Evolutionary conservation across 164 flowering plant species (phyloP).

Genomic region (Protea cynaroides): DNA sequence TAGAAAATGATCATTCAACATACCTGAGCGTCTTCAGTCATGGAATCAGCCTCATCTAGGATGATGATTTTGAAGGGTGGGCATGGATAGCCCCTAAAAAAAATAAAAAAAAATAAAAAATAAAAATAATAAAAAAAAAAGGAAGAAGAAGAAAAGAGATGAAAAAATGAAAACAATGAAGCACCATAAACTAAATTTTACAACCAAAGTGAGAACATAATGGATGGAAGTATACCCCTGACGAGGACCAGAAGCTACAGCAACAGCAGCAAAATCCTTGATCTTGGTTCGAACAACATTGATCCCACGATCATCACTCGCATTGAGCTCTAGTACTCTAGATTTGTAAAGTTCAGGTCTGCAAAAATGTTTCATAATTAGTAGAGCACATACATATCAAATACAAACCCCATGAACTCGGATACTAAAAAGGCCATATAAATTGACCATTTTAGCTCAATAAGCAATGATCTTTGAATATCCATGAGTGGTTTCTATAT

Average conservation of each 20-base stretch:
- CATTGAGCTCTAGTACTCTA: slow-evolving; percentile 94
- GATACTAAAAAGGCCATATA: too few relatives aligned
- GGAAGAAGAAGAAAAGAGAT: slow-evolving; percentile 4
- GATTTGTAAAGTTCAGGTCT: slow-evolving; percentile 95
- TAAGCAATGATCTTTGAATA: too few relatives aligned
- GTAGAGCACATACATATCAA: too few relatives aligned
- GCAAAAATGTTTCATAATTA: slow-evolving; percentile 8
- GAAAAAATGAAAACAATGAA: neutral
- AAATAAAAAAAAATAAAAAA: slow-evolving; percentile 5
- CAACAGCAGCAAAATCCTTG: slow-evolving; percentile 92
- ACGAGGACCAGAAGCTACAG: slow-evolving; percentile 68
- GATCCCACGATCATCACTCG: slow-evolving; percentile 99
- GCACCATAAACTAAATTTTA: neutral
- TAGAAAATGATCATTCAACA: slow-evolving; percentile 9
- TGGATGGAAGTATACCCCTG: slow-evolving; percentile 40
- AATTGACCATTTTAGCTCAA: too few relatives aligned
- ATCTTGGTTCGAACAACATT: slow-evolving; percentile 96
- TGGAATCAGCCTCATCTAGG: slow-evolving; percentile 97
- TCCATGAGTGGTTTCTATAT: too few relatives aligned
- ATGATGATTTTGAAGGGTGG: slow-evolving; percentile 93
- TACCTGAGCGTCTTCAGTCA: slow-evolving; percentile 99
- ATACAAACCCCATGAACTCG: too few relatives aligned
- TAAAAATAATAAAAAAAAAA: neutral
- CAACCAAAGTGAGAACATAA: neutral
- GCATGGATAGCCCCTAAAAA: slow-evolving; percentile 70